A percentile compares a stretch with the other conserved stretches of the same genome.
Conservation (phyloP, 2,329 filamentous ascomycete genomes). For the Neonectria hederae region DNA sequence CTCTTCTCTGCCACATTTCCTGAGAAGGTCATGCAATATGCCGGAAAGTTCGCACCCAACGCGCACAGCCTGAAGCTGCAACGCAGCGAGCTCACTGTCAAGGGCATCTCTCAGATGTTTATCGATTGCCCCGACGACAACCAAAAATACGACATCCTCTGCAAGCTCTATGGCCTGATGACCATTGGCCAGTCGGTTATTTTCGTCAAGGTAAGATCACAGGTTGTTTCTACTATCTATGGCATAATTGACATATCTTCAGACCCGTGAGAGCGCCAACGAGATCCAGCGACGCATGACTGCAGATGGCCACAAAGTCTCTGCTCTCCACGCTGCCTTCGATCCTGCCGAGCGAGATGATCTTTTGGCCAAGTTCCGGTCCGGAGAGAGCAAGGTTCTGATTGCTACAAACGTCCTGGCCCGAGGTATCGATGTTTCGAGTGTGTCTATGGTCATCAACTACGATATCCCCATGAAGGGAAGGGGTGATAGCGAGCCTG, state of each 20-base stretch:
- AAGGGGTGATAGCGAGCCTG: conserved; percentile 80
- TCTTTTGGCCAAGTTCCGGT: conserved; percentile 87
- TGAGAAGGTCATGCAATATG: conserved; percentile 84
- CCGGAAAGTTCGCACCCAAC: conserved; percentile 82
- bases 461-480: conserved; percentile 87
- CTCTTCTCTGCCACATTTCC: conserved; percentile 97
- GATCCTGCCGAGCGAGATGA: conserved; percentile 85
- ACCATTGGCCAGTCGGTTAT: conserved; percentile 98
- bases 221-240: not conserved
- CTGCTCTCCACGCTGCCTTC: conserved; percentile 86
- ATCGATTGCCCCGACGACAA: conserved; percentile 87
- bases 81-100: conserved; percentile 92
- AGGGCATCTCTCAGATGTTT: conserved; percentile 97
- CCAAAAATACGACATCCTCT: conserved; percentile 87
- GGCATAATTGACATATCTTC: conserved; percentile 26
- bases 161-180: conserved; percentile 95
- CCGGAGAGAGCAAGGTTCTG: conserved; percentile 89
- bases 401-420: conserved; percentile 98
- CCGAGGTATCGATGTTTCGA: conserved; percentile 92
- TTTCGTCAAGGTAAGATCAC: conserved; percentile 80
- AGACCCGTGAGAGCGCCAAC: conserved; percentile 86
- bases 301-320: conserved; percentile 89
- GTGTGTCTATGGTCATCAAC: conserved; percentile 97
- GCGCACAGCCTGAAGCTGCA: conserved; percentile 89
- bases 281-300: conserved; percentile 89